Evolutionary conservation across 2,329 filamentous ascomycete species (phyloP).

Genomic region (Pseudovirgaria hyperparasitica): DNA sequence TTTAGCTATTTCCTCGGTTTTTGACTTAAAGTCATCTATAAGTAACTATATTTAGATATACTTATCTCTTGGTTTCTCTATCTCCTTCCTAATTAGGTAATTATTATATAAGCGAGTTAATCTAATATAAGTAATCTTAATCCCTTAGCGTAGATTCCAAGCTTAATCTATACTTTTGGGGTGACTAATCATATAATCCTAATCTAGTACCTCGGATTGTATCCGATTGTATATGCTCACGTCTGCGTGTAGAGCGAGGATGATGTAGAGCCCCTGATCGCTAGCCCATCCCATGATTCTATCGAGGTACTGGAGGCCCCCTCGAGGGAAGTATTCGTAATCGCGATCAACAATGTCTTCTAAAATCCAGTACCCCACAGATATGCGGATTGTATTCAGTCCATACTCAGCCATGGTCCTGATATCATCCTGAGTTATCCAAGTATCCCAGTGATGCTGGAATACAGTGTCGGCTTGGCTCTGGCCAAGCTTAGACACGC

Average conservation of each 20-base stretch:
- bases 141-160: no score
- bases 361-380: conserved; percentile 43
- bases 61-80: neutral
- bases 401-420: conserved; percentile 36
- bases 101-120: no score
- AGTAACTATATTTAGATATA: neutral
- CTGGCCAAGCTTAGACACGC: conserved; percentile 37
- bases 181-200: no score
- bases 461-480: conserved; percentile 34
- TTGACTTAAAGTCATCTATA: neutral
- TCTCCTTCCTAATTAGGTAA: no score
- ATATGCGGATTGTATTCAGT: conserved; percentile 42
- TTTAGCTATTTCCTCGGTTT: neutral
- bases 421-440: conserved; percentile 38
- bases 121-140: no score
- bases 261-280: conserved; percentile 39
- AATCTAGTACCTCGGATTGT: no score
- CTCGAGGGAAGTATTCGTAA: conserved; percentile 39
- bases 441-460: conserved; percentile 37
- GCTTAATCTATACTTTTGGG: no score
- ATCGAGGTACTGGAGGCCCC: conserved; percentile 35
- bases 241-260: conserved; percentile 40
- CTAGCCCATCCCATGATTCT: conserved; percentile 36
- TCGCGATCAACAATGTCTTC: conserved; percentile 35
- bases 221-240: no score